Base-by-base conservation (phyloP, 352 stramenopile species). In the Phytophthora quininea region DNA sequence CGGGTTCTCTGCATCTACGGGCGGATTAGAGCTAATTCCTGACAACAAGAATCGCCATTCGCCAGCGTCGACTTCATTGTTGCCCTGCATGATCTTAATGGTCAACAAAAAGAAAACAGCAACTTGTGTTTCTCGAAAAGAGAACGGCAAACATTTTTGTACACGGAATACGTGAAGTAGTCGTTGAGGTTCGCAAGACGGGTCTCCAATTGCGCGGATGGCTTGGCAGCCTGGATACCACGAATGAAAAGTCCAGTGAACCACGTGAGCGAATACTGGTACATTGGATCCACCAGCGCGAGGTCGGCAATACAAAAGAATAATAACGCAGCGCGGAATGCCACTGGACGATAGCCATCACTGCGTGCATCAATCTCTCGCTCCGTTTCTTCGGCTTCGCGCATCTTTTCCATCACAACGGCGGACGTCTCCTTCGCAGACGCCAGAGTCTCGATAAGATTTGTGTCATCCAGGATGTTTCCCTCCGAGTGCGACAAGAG, bases 101-200 rank as follows among this genome's bases (percentile, higher is more conserved):
- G 85, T 94, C 24, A 95, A 67, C 40, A 98, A 52, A 76, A 98
- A 98, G 9, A 97, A 54, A 98, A 97, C 0, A 98, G 77, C 11
- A 98, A 71, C 65, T 98, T 98, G 77, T 98, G 91, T 64, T 96
- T 93, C 54, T 98, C 94, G 71, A 98, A 98, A 0, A 98, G 79
- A 46, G 88, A 97, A 2, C 93, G 82, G 59, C 94, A 98, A 45
- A 98, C 87, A 63, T 98, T 98, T 59, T 94, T 96, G 79, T 98
- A 98, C 24, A 98, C 80, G 5, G 93, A 97, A 65, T 97, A 97
- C 11, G 93, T 98, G 54, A 98, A 98, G 50, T 82, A 97, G 60
- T 98, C 89, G 68, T 97, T 98, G 15, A 98, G 77, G 64, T 95
- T 93, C 27, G 79, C 79, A 14, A 98, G 72, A 0, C 93, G 76